Conservation (phyloP, 2,329 filamentous ascomycete species). For the Fusarium cyanostomum region DNA sequence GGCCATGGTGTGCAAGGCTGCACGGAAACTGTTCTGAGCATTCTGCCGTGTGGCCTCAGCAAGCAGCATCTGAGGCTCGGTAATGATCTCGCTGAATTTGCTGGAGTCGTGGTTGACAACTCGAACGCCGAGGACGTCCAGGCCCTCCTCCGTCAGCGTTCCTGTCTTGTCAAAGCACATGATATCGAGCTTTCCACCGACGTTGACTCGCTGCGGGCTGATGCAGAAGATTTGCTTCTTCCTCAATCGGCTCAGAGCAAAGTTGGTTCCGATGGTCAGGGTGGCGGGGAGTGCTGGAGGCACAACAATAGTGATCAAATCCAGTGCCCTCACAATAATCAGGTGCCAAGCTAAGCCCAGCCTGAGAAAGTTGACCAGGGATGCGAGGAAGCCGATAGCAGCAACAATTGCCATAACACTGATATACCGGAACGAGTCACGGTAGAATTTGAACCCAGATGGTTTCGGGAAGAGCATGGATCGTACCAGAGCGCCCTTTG, state of each 20-base stretch:
- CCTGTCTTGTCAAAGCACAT: constrained; percentile 99
- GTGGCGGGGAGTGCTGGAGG: constrained; percentile 95
- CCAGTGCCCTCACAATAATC: constrained; percentile 90
- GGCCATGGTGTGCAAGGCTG: constrained; percentile 92
- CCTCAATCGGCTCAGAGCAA: constrained; percentile 86
- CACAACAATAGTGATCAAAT: constrained; percentile 97
- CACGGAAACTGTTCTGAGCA: constrained; percentile 54
- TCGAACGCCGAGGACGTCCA: constrained; percentile 90
- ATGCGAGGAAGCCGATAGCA: constrained; percentile 85
- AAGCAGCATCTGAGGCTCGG: constrained; percentile 70
- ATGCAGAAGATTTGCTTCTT: constrained; percentile 96
- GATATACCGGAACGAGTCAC: constrained; percentile 97
- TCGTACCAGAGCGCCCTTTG: constrained; percentile 92
- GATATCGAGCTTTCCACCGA: constrained; percentile 93
- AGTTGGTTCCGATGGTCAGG: constrained; percentile 95
- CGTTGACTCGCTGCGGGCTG: constrained; percentile 95
- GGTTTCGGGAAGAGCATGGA: constrained; percentile 99
- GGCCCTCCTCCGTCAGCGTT: constrained; percentile 94
- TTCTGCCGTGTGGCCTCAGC: constrained; percentile 46
- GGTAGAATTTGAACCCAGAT: constrained; percentile 98
- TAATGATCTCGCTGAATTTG: constrained; percentile 79
- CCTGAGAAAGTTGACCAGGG: constrained; percentile 91
- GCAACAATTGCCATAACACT: constrained; percentile 94
- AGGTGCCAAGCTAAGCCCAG: constrained; percentile 86
- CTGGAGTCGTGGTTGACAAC: constrained; percentile 72